phyloP scores from a whole-genome alignment of 129 eudicot species.

The Escallonia herrerae region DNA sequence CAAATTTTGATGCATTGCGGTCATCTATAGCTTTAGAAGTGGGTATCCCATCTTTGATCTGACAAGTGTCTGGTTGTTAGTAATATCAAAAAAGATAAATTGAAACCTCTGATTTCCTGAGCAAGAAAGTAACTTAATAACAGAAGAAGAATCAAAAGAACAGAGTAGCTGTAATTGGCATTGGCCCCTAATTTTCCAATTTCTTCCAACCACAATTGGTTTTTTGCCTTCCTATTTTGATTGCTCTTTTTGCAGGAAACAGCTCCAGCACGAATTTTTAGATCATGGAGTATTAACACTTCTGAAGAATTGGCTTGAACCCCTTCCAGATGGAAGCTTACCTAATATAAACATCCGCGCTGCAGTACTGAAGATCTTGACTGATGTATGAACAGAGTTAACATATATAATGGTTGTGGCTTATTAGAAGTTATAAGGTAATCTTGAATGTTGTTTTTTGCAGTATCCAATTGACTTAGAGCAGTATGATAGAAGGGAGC shows the following conservation, averaged over 20 bases:
- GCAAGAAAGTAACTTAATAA: no score
- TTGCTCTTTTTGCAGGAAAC: constrained; percentile 55
- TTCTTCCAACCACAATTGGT: background rate
- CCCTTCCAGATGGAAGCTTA: constrained; percentile 97
- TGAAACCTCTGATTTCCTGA: no score
- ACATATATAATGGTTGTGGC: background rate
- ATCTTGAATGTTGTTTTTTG: background rate
- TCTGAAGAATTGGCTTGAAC: constrained; percentile 89
- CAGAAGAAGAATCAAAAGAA: no score
- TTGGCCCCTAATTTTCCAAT: no score
- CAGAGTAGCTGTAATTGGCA: no score
- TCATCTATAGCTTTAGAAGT: no score
- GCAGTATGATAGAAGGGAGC: constrained; percentile 14
- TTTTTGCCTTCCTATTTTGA: constrained; percentile 5
- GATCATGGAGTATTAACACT: constrained; percentile 89
- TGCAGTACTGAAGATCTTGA: constrained; percentile 72
- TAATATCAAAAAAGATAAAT: no score
- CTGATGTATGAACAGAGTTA: constrained; percentile 43
- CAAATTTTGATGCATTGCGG: no score
- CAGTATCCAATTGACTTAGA: constrained; percentile 15
- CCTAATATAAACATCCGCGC: constrained; percentile 93
- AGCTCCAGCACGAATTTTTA: constrained; percentile 79
- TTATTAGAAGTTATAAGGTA: no score
- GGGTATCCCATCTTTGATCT: no score
- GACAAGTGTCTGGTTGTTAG: no score